These are phyloP conservation scores for Monosporascus sp. DNA, from an alignment of 2,329 filamentous ascomycete species.

Conservation along the genomic window DNA sequence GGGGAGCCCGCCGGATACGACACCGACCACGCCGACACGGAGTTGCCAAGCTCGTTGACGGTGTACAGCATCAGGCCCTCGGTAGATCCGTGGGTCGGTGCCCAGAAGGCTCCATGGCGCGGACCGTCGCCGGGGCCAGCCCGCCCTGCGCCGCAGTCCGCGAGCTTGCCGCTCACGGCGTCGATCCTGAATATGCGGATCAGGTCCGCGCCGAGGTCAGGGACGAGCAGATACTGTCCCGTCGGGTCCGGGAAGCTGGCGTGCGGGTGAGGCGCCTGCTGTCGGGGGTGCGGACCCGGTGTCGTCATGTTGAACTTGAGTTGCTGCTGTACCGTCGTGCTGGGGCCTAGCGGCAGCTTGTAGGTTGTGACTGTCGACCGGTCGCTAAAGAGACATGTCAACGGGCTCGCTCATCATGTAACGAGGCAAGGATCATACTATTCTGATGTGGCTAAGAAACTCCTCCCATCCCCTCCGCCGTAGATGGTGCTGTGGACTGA, in stretches of 20 bases:
- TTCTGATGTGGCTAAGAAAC: constrained; percentile 38
- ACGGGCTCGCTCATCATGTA: neutral
- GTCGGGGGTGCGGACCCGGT: constrained; percentile 43
- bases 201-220: constrained; percentile 51
- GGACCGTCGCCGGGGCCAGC: constrained; percentile 45
- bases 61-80: constrained; percentile 30
- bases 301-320: constrained; percentile 36
- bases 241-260: constrained; percentile 44
- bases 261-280: constrained; percentile 52
- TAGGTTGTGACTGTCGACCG: constrained; percentile 39
- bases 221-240: constrained; percentile 42
- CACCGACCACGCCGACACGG: constrained; percentile 44
- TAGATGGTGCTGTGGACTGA: constrained; percentile 37
- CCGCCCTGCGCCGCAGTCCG: constrained; percentile 37
- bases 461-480: constrained; percentile 30
- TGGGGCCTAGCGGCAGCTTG: constrained; percentile 31
- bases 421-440: constrained; percentile 28
- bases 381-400: constrained; percentile 26
- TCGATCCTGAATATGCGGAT: constrained; percentile 50
- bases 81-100: constrained; percentile 22
- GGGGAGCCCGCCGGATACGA: constrained; percentile 30
- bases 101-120: constrained; percentile 48
- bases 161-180: constrained; percentile 37
- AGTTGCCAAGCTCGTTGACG: constrained; percentile 46
- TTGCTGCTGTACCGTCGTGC: constrained; percentile 28